Evolutionary conservation across 2,329 filamentous ascomycete genomes (phyloP).

Genomic region (Hypoxylon sp.): DNA sequence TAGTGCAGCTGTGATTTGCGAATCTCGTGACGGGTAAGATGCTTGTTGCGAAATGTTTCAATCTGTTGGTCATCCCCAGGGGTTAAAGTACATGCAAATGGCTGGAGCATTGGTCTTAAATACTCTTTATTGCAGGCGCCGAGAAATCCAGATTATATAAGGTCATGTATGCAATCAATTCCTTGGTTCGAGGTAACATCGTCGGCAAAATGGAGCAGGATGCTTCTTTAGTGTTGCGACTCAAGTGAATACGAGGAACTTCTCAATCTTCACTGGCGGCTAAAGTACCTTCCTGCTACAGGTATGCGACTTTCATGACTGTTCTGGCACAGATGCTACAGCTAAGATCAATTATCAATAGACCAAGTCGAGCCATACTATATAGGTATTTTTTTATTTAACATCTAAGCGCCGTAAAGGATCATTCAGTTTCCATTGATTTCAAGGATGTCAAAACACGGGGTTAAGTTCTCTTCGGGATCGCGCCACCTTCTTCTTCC

Average conservation of each 20-base stretch:
- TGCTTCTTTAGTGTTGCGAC: constrained; percentile 2
- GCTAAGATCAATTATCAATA: neutral
- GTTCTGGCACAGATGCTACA: neutral
- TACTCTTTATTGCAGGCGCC: constrained; percentile 10
- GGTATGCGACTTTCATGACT: neutral
- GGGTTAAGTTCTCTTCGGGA: too few species aligned
- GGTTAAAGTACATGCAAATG: constrained; percentile 2
- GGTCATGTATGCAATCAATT: constrained; percentile 13
- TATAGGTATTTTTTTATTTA: too few species aligned
- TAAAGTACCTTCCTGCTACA: constrained; percentile 24
- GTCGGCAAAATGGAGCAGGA: constrained; percentile 29
- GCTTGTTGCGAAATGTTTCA: neutral
- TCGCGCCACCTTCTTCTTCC: neutral
- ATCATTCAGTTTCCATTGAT: too few species aligned
- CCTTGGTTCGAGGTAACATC: constrained; percentile 29
- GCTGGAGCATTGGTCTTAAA: constrained; percentile 11
- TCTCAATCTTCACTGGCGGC: constrained; percentile 21
- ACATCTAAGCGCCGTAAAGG: too few species aligned
- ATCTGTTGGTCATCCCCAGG: neutral
- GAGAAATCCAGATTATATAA: constrained; percentile 16
- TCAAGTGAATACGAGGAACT: constrained; percentile 5
- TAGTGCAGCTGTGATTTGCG: neutral
- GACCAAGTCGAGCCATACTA: too few species aligned
- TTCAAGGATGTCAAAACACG: too few species aligned
- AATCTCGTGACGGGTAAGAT: neutral